Percentiles rank a stretch among this genome's conserved stretches.
phyloP scores from a whole-genome alignment of 1,284 basidiomycete genomes.

The Ganoderma leucocontextum region DNA sequence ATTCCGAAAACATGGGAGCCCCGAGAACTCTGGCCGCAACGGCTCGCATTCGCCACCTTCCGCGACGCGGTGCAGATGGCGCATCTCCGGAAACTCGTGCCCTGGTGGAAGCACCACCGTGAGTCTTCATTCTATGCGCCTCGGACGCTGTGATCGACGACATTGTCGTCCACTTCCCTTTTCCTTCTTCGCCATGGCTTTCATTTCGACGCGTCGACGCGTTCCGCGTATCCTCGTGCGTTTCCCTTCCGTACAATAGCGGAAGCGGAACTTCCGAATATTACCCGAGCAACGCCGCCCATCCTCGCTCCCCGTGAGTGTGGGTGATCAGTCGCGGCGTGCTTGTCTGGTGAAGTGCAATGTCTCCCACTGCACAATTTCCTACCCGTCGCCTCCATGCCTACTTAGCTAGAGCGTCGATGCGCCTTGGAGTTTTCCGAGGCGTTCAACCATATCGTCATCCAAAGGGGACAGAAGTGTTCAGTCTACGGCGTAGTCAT shows the following conservation, averaged over 20 bases:
- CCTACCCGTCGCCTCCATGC: too few species aligned
- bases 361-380: too few species aligned
- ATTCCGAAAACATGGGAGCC: constrained; percentile 66
- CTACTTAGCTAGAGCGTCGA: too few species aligned
- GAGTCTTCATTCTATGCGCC: constrained; percentile 38
- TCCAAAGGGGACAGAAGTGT: too few species aligned
- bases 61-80: constrained; percentile 67
- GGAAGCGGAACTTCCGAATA: constrained; percentile 4
- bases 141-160: constrained; percentile 2
- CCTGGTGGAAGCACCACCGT: constrained; percentile 55
- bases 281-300: constrained; percentile 5
- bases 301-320: not conserved
- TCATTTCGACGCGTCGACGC: constrained; percentile 25
- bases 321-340: not conserved
- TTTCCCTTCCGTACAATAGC: not conserved
- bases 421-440: too few species aligned
- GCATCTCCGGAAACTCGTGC: constrained; percentile 62
- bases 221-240: constrained; percentile 6
- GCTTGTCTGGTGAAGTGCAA: too few species aligned
- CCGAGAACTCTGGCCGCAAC: constrained; percentile 62
- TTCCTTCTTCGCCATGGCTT: not conserved
- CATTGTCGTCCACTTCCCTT: not conserved
- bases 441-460: too few species aligned
- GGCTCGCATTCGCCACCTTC: constrained; percentile 62
- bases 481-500: too few species aligned